These are phyloP conservation scores for Cucurbita pepo DNA, from an alignment of 306 rosid species.

Conservation along the genomic window DNA sequence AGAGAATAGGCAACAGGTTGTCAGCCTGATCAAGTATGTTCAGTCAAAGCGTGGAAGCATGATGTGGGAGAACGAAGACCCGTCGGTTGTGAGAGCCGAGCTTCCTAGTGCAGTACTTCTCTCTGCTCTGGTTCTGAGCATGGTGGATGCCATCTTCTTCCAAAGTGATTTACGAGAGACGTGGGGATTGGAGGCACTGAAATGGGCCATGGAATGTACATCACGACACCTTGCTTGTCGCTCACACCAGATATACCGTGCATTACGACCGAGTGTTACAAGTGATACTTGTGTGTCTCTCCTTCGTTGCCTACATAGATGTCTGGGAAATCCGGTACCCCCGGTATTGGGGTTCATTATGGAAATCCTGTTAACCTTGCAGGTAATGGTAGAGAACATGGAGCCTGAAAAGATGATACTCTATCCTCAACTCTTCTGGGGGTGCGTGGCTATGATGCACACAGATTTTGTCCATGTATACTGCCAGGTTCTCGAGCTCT, in stretches of 20 bases:
- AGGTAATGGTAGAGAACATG: constrained; percentile 99
- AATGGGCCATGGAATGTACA: constrained; percentile 99
- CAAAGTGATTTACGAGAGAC: constrained; percentile 99
- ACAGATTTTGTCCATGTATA: constrained; percentile 98
- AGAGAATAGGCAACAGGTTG: constrained; percentile 98
- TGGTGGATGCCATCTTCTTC: constrained; percentile 99
- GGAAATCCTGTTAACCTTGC: constrained; percentile 92
- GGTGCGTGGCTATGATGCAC: constrained; percentile 99
- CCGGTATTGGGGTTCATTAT: constrained; percentile 87
- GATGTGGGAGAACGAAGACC: constrained; percentile 99
- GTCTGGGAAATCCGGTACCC: constrained; percentile 93
- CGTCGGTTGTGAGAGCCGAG: constrained; percentile 83
- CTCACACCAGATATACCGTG: constrained; percentile 96
- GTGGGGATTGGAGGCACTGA: constrained; percentile 95
- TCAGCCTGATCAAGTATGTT: constrained; percentile 92
- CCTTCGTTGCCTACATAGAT: constrained; percentile 91
- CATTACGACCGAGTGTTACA: constrained; percentile 89
- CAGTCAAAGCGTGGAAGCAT: constrained; percentile 98
- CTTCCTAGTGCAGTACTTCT: constrained; percentile 99
- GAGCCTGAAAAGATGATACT: constrained; percentile 98
- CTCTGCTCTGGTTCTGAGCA: constrained; percentile 96
- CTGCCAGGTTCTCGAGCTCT: constrained; percentile 95
- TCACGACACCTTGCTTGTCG: constrained; percentile 97
- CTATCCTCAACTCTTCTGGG: constrained; percentile 98
- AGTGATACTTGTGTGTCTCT: constrained; percentile 92